Base-by-base conservation (phyloP, 2,329 filamentous ascomycete genomes). In the Xylariales sp. region DNA sequence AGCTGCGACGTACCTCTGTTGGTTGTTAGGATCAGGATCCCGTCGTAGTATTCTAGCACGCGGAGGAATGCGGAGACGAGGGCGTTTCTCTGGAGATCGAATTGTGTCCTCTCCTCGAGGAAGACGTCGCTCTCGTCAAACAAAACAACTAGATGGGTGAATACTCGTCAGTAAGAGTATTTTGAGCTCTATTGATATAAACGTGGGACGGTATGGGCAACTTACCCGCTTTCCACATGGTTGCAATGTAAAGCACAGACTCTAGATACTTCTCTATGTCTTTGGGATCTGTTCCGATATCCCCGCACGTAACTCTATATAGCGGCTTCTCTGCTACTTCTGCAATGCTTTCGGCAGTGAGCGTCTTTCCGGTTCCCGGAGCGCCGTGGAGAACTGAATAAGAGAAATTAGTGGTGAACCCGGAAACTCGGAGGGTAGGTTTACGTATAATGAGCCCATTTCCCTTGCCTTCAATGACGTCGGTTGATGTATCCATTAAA, bases 221-320 rank as follows among this genome's bases (percentile, higher is more conserved):
- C 8, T 34, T 34, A 34, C 32, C 32, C 32, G 32, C 32, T 34
- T 34, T 81, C 80, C 79, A 81, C 2, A 62, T 70, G 14, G 74
- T 78, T 0, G 74, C 79, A 0, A 81, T 57, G 12, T 75, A 55
- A 3, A 82, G 49, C 0, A 80, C 74, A 0, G 69, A 67, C 12
- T 76, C 64, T 0, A 81, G 67, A 49, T 80, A 78, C 36, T 72
- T 75, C 63, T 81, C 79, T 1, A 79, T 75, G 0, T 52, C 69
- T 9, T 78, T 70, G 0, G 78, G 62, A 0, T 71, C 64, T 0
- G 75, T 77, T 1, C 80, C 80, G 3, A 82, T 71, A 52, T 82
- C 80, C 7, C 79, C 80, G 30, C 76, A 80, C 1, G 79, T 81
- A 1, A 81, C 78, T 10, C 75, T 71, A 65, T 79, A 81, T 0